phyloP scores from a whole-genome alignment of 352 stramenopile species.

The Pythium coloratum region DNA sequence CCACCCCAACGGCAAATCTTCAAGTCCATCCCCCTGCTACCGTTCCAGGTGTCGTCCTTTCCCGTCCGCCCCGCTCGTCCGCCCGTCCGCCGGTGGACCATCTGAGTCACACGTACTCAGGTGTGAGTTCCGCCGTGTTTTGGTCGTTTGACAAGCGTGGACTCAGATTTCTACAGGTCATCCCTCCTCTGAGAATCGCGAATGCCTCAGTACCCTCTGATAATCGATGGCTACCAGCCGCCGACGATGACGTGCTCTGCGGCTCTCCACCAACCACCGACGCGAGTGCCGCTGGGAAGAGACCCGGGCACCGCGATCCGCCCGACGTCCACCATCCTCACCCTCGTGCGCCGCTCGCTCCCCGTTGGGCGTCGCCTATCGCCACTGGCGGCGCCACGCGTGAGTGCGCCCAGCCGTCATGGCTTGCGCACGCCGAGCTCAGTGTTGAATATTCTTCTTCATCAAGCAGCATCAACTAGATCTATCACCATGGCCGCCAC shows the following conservation, averaged over 20 bases:
- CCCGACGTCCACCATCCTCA: conserved; percentile 23
- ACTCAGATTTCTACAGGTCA: neutral
- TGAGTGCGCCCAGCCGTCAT: neutral
- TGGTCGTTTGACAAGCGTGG: neutral
- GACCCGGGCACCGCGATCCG: neutral
- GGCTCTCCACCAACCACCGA: conserved; percentile 26
- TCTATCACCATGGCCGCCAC: conserved; percentile 34
- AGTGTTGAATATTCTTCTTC: conserved; percentile 20
- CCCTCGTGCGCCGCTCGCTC: conserved; percentile 1
- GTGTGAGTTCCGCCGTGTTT: neutral
- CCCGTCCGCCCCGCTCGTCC: neutral
- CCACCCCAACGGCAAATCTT: too few species aligned
- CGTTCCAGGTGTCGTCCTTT: neutral
- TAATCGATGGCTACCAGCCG: conserved; percentile 8
- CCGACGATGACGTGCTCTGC: neutral
- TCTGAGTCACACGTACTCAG: neutral
- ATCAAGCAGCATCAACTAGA: neutral
- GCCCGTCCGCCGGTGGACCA: neutral
- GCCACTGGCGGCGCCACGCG: neutral
- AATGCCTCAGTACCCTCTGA: conserved; percentile 1
- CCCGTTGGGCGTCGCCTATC: conserved; percentile 1
- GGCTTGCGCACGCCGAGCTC: neutral
- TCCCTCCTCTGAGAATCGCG: conserved; percentile 1
- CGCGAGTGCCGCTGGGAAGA: neutral
- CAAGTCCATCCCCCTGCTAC: too few species aligned